These are phyloP conservation scores for Alternaria solani DNA, from an alignment of 2,329 filamentous ascomycete species.

Conservation along the genomic window DNA sequence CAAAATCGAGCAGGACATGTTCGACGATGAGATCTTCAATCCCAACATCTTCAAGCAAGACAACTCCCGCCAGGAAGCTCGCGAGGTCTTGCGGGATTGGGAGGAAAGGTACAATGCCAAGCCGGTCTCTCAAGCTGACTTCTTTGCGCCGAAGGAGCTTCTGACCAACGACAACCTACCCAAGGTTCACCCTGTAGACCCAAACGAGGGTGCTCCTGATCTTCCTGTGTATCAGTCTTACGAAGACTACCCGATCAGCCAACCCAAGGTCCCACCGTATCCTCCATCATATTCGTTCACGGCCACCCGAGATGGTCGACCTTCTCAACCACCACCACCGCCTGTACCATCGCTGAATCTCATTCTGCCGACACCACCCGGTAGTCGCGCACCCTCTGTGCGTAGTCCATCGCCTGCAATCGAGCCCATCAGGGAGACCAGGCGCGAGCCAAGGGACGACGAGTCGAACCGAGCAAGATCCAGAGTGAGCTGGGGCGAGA, in stretches of 20 bases:
- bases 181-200: slow-evolving; percentile 47
- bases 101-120: slow-evolving; percentile 53
- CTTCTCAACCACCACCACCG: slow-evolving; percentile 46
- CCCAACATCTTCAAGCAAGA: slow-evolving; percentile 56
- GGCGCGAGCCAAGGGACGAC: slow-evolving; percentile 33
- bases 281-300: slow-evolving; percentile 50
- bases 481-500: slow-evolving; percentile 58
- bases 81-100: slow-evolving; percentile 54
- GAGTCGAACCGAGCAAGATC: slow-evolving; percentile 37
- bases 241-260: slow-evolving; percentile 44
- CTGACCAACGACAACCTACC: slow-evolving; percentile 49
- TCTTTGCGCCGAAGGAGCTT: slow-evolving; percentile 58
- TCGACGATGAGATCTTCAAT: slow-evolving; percentile 58
- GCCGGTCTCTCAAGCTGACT: slow-evolving; percentile 54
- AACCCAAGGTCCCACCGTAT: slow-evolving; percentile 46
- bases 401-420: slow-evolving; percentile 48
- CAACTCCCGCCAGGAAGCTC: slow-evolving; percentile 38
- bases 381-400: slow-evolving; percentile 54
- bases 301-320: slow-evolving; percentile 52
- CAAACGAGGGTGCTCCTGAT: slow-evolving; percentile 55
- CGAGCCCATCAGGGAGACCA: slow-evolving; percentile 34
- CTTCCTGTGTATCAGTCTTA: slow-evolving; percentile 54
- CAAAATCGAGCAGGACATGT: slow-evolving; percentile 44
- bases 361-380: slow-evolving; percentile 66
- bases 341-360: slow-evolving; percentile 63